Conservation (phyloP, 116 monocot species). For the Dioscorea cayenensis region DNA sequence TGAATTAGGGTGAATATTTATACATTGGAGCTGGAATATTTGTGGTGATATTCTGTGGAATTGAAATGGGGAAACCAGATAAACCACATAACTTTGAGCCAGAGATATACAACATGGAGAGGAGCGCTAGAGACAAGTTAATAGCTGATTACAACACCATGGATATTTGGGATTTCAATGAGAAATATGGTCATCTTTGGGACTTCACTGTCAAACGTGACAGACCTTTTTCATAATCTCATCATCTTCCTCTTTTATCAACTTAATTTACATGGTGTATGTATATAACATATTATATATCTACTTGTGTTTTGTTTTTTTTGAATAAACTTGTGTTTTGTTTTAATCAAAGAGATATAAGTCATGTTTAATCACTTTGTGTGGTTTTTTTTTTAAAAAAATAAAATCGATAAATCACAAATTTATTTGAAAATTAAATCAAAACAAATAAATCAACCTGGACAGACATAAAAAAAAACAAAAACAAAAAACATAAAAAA, state of each 20-base stretch:
- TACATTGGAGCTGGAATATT: conserved; percentile 78
- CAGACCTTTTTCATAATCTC: conserved; percentile 26
- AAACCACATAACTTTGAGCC: conserved; percentile 93
- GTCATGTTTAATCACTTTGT: too few relatives aligned
- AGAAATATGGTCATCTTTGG: conserved; percentile 96
- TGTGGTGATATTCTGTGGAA: conserved; percentile 58
- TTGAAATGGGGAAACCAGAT: conserved; percentile 87
- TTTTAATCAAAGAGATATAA: too few relatives aligned
- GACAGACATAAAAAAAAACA: too few relatives aligned
- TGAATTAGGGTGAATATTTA: conserved; percentile 56
- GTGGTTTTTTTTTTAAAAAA: too few relatives aligned
- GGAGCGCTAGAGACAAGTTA: conserved; percentile 68
- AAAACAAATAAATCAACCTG: too few relatives aligned
- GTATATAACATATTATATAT: too few relatives aligned
- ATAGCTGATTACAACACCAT: conserved; percentile 83
- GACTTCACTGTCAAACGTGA: conserved; percentile 81
- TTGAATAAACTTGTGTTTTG: too few relatives aligned
- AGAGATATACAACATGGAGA: conserved; percentile 89
- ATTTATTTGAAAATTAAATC: too few relatives aligned
- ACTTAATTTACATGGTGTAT: too few relatives aligned
- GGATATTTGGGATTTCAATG: conserved; percentile 99
- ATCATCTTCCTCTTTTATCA: not conserved
- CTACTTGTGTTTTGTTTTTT: too few relatives aligned
- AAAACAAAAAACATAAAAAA: too few relatives aligned
- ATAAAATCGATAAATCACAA: too few relatives aligned